Percentiles rank a stretch among this genome's conserved stretches.
Conservation (phyloP, 2,329 filamentous ascomycete species). For the Penicillium sp. region DNA sequence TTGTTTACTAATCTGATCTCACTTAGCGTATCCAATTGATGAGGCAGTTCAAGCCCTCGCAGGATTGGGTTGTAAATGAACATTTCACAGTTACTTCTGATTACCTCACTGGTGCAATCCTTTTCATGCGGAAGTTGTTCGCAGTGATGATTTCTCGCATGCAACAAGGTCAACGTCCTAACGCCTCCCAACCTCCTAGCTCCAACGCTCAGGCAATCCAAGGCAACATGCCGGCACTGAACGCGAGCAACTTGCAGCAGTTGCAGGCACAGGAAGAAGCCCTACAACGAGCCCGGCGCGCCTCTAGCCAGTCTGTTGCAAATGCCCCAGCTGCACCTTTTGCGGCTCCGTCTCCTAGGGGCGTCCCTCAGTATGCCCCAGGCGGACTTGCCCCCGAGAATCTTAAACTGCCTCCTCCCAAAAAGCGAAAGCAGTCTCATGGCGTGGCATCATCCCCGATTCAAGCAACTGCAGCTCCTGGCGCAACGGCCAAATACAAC, state of each 20-base stretch:
- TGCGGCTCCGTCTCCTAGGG: constrained; percentile 54
- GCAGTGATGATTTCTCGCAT: constrained; percentile 37
- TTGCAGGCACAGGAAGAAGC: constrained; percentile 48
- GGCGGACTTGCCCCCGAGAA: constrained; percentile 55
- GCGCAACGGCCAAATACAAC: constrained; percentile 34
- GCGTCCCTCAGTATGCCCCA: constrained; percentile 55
- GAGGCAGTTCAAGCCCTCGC: constrained; percentile 44
- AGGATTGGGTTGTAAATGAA: constrained; percentile 45
- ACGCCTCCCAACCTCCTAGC: constrained; percentile 20
- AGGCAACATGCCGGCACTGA: constrained; percentile 36
- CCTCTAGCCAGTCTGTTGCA: constrained; percentile 39
- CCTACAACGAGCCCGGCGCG: constrained; percentile 38
- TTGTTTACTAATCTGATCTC: constrained; percentile 15
- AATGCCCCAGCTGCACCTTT: constrained; percentile 54
- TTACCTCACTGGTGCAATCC: constrained; percentile 37
- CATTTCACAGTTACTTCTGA: constrained; percentile 45
- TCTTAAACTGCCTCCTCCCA: constrained; percentile 57
- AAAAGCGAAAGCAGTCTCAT: constrained; percentile 56
- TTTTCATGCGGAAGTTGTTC: constrained; percentile 44
- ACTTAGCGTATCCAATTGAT: constrained; percentile 44
- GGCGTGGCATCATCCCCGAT: constrained; percentile 30
- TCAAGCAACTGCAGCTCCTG: constrained; percentile 21
- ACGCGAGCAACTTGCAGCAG: constrained; percentile 49
- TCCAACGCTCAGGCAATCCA: constrained; percentile 24
- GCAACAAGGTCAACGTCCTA: constrained; percentile 32